phyloP scores from a whole-genome alignment of 164 flowering plant genomes.

The Magnolia sinica region DNA sequence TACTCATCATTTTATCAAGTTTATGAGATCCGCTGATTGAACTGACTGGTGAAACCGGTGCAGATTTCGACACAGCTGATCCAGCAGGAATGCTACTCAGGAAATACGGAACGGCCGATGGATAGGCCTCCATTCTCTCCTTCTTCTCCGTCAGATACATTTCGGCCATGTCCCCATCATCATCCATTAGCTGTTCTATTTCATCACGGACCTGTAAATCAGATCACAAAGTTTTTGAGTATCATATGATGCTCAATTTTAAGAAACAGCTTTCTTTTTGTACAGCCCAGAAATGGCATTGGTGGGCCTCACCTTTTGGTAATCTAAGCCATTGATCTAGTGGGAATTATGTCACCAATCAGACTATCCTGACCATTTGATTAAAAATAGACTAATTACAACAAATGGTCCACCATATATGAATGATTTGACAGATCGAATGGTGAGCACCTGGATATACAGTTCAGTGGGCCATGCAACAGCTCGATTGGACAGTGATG shows the following conservation, averaged over 20 bases:
- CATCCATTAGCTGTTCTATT: slow-evolving; percentile 97
- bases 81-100: slow-evolving; percentile 23
- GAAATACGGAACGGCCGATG: slow-evolving; percentile 31
- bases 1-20: slow-evolving; percentile 69
- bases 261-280: background rate
- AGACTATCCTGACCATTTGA: background rate
- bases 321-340: background rate
- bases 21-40: slow-evolving; percentile 39
- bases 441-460: background rate
- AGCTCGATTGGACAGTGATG: slow-evolving; percentile 3
- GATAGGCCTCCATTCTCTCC: slow-evolving; percentile 48
- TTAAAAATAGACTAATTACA: background rate
- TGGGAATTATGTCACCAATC: background rate
- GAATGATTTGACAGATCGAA: background rate
- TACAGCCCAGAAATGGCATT: background rate
- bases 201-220: slow-evolving; percentile 79
- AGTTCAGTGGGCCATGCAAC: slow-evolving; percentile 1
- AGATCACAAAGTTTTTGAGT: background rate
- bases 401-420: background rate
- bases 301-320: background rate
- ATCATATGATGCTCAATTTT: background rate
- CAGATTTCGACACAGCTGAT: slow-evolving; percentile 52
- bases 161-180: slow-evolving; percentile 99
- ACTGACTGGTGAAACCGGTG: slow-evolving; percentile 79
- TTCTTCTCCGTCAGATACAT: slow-evolving; percentile 96